Evolutionary conservation across 2,329 filamentous ascomycete species (phyloP).

Genomic region (Ceratocystis cacaofunesta): DNA sequence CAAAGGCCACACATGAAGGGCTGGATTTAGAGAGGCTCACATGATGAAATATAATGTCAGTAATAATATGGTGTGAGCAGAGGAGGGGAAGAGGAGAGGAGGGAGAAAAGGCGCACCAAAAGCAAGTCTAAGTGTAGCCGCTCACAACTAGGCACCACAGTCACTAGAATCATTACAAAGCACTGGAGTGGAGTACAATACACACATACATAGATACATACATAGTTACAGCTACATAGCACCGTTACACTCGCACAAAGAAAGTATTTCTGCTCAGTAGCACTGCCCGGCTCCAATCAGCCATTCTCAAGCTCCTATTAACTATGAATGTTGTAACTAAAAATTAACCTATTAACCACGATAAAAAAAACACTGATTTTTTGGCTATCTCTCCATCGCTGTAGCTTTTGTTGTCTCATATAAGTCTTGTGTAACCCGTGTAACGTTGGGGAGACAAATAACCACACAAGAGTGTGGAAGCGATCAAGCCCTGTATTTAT

Average conservation of each 20-base stretch:
- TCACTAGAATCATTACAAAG: background rate
- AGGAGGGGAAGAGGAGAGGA: background rate
- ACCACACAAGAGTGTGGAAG: background rate
- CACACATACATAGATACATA: background rate
- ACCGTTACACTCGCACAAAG: background rate
- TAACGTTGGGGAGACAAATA: background rate
- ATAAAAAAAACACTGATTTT: background rate
- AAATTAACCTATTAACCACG: background rate
- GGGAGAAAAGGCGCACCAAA: background rate
- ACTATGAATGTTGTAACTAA: background rate
- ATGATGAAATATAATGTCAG: background rate
- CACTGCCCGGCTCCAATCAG: background rate
- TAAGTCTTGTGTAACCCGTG: background rate
- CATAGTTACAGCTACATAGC: background rate
- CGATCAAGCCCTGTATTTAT: background rate
- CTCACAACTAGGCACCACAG: background rate
- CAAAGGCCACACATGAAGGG: constrained; percentile 15
- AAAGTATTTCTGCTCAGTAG: too few relatives aligned
- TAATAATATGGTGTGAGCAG: background rate
- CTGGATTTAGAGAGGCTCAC: constrained; percentile 10
- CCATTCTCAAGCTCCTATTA: background rate
- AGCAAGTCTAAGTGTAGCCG: too few relatives aligned
- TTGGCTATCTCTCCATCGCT: background rate
- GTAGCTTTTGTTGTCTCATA: background rate
- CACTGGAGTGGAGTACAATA: too few relatives aligned